Conservation (phyloP, 2,329 filamentous ascomycete genomes). For the Cyclaneusma minus region DNA sequence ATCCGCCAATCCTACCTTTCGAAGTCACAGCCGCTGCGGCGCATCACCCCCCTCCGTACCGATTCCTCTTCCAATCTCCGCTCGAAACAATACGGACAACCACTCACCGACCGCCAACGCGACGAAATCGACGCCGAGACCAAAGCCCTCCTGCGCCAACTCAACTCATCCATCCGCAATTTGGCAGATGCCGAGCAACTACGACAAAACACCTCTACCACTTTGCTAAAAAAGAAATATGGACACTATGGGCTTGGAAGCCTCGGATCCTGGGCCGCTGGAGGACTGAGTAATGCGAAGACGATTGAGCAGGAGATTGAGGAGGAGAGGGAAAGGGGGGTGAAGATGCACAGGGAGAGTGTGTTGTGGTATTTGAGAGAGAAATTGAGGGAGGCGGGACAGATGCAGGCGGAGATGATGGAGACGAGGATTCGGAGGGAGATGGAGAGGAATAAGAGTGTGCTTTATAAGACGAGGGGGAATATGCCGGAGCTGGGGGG, state of each 20-base stretch:
- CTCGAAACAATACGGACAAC: slow-evolving; percentile 14
- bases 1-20: slow-evolving; percentile 89
- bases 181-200: slow-evolving; percentile 72
- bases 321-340: slow-evolving; percentile 51
- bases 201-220: slow-evolving; percentile 59
- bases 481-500: slow-evolving; percentile 13
- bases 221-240: slow-evolving; percentile 56
- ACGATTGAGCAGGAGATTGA: slow-evolving; percentile 54
- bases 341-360: slow-evolving; percentile 61
- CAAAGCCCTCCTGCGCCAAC: slow-evolving; percentile 69
- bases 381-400: slow-evolving; percentile 59
- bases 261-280: slow-evolving; percentile 50
- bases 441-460: slow-evolving; percentile 77
- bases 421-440: slow-evolving; percentile 73
- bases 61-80: slow-evolving; percentile 22
- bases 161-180: slow-evolving; percentile 66
- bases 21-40: slow-evolving; percentile 47
- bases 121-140: slow-evolving; percentile 80
- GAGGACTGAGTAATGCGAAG: slow-evolving; percentile 38
- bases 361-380: slow-evolving; percentile 71
- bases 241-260: slow-evolving; percentile 45
- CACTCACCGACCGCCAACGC: slow-evolving; percentile 62
- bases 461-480: slow-evolving; percentile 53
- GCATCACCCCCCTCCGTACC: slow-evolving; percentile 18
- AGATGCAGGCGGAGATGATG: slow-evolving; percentile 81